Evolutionary conservation across 768 basidiomycete genomes (phyloP).

Genomic region (Hericium coralloides): DNA sequence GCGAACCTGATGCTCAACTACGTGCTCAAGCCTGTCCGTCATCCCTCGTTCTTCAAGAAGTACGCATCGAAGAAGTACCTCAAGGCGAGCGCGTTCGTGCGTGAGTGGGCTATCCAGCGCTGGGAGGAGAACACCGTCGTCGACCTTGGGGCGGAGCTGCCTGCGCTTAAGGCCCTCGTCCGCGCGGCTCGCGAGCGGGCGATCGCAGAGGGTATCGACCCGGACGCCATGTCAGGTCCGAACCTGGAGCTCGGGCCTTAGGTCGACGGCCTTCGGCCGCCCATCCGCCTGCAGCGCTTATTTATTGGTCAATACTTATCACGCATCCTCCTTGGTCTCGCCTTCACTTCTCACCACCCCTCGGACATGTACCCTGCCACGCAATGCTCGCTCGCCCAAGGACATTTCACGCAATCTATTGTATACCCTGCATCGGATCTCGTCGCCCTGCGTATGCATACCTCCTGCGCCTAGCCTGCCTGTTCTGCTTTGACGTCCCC

Average conservation of each 20-base stretch:
- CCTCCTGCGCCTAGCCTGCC: background rate
- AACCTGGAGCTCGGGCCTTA: background rate
- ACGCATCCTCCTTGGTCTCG: background rate
- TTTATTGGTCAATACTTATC: background rate
- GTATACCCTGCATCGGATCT: background rate
- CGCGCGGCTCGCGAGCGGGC: constrained; percentile 24
- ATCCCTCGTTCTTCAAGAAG: constrained; percentile 81
- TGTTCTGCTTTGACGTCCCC: background rate
- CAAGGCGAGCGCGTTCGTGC: constrained; percentile 82
- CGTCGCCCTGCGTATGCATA: background rate
- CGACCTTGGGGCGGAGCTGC: constrained; percentile 49
- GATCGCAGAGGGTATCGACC: constrained; percentile 14
- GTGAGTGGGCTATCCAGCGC: constrained; percentile 74
- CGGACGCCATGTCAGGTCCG: constrained; percentile 6
- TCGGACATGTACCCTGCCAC: no score
- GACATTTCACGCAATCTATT: background rate
- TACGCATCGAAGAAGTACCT: constrained; percentile 78
- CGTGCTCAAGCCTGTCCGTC: constrained; percentile 59
- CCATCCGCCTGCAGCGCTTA: no score
- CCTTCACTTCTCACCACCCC: no score
- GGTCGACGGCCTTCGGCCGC: background rate
- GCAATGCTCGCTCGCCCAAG: no score
- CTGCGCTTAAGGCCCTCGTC: constrained; percentile 48
- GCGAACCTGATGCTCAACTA: constrained; percentile 88
- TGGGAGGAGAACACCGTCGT: constrained; percentile 62